These are phyloP conservation scores for Pneumocystis canis DNA, from an alignment of 1,139 yeast genomes.

Conservation along the genomic window DNA sequence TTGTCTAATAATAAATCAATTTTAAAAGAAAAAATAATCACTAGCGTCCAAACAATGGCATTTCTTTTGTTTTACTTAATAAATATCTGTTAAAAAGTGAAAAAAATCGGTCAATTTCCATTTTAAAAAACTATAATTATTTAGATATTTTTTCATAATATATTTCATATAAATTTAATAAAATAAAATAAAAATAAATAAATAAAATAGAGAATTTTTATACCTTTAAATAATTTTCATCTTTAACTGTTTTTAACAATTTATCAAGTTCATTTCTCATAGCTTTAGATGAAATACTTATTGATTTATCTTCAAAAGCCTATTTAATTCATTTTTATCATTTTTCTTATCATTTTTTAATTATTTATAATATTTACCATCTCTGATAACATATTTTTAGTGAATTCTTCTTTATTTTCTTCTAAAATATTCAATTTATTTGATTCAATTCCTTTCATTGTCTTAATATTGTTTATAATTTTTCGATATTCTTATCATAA, in stretches of 20 bases:
- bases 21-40: background rate
- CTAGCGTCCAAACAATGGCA: slow-evolving; percentile 5
- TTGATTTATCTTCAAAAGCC: slow-evolving; percentile 89
- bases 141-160: background rate
- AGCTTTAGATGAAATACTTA: slow-evolving; percentile 92
- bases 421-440: no score
- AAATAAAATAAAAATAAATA: background rate
- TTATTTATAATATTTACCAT: background rate
- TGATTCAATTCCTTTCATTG: background rate
- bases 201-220: background rate
- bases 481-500: no score
- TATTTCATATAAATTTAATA: no score
- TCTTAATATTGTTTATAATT: no score
- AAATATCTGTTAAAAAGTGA: slow-evolving; percentile 85
- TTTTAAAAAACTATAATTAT: slow-evolving; percentile 45
- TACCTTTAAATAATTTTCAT: slow-evolving; percentile 36
- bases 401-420: background rate
- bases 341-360: background rate
- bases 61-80: slow-evolving; percentile 72
- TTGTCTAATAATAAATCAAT: slow-evolving; percentile 26
- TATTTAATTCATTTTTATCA: background rate
- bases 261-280: slow-evolving; percentile 92
- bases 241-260: slow-evolving; percentile 62
- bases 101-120: slow-evolving; percentile 89
- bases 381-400: background rate